Conservation (phyloP, 352 stramenopile genomes). For the Globisporangium polare region DNA sequence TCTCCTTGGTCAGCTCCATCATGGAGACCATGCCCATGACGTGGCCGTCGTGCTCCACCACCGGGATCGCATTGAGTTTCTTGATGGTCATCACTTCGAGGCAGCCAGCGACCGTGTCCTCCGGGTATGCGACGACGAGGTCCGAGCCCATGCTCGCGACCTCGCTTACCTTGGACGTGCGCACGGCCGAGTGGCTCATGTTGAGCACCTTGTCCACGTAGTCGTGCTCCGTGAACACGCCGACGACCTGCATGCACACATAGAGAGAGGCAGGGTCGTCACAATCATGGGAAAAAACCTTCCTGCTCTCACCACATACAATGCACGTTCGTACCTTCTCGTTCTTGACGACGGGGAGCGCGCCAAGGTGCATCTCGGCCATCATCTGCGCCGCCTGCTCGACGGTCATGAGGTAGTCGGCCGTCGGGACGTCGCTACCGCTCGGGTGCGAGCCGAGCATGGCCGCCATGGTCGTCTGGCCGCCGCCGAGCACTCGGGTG, state of each 20-base stretch:
- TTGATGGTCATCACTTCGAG: conserved; percentile 35
- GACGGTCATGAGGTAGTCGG: conserved; percentile 31
- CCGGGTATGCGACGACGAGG: conserved; percentile 32
- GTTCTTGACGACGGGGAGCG: conserved; percentile 32
- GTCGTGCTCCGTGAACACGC: conserved; percentile 39
- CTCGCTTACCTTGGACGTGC: conserved; percentile 27
- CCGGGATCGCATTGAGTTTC: conserved; percentile 30
- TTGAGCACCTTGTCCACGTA: conserved; percentile 48
- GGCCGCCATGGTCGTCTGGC: conserved; percentile 16
- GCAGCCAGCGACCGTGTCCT: conserved; percentile 36
- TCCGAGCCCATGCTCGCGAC: conserved; percentile 32
- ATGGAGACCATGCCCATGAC: conserved; percentile 31
- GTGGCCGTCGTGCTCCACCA: conserved; percentile 36
- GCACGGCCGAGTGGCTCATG: conserved; percentile 20
- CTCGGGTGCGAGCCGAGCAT: neutral
- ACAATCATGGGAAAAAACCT: neutral
- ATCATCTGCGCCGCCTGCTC: conserved; percentile 33
- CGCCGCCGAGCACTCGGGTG: conserved; percentile 1
- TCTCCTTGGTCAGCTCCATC: conserved; percentile 32
- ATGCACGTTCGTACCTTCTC: conserved; percentile 17
- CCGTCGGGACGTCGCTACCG: conserved; percentile 14
- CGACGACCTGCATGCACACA: conserved; percentile 19
- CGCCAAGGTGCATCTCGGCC: conserved; percentile 29
- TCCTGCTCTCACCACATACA: neutral
- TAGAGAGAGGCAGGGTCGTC: neutral